phyloP scores from a whole-genome alignment of 2,329 filamentous ascomycete genomes.

The Lasiodiplodia hormozganensis region DNA sequence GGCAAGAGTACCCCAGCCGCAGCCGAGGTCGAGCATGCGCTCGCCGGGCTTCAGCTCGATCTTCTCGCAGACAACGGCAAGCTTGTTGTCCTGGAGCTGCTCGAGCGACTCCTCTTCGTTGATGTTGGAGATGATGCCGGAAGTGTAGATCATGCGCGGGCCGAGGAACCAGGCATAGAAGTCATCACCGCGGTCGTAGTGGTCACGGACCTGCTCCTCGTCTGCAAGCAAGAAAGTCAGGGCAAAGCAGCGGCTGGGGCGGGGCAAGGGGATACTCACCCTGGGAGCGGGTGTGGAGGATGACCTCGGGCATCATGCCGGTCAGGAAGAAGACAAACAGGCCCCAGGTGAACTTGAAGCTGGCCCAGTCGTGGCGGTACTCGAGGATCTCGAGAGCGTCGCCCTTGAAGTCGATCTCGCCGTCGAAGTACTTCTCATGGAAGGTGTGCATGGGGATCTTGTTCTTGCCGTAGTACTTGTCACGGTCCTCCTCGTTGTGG shows the following conservation, averaged over 20 bases:
- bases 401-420: slow-evolving; percentile 93
- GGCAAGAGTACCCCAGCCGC: slow-evolving; percentile 95
- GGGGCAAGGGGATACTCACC: slow-evolving; percentile 56
- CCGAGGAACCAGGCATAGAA: slow-evolving; percentile 99
- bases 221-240: slow-evolving; percentile 60
- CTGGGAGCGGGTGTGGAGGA: slow-evolving; percentile 91
- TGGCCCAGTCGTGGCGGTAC: slow-evolving; percentile 96
- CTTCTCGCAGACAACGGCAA: slow-evolving; percentile 95
- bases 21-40: slow-evolving; percentile 89
- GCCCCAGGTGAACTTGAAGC: slow-evolving; percentile 85
- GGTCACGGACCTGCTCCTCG: slow-evolving; percentile 95
- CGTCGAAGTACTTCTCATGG: slow-evolving; percentile 97
- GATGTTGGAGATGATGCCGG: slow-evolving; percentile 88
- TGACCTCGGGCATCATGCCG: slow-evolving; percentile 85
- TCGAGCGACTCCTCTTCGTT: slow-evolving; percentile 89
- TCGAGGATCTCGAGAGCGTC: slow-evolving; percentile 89
- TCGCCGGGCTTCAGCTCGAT: slow-evolving; percentile 84
- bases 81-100: slow-evolving; percentile 96
- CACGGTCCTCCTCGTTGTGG: slow-evolving; percentile 65
- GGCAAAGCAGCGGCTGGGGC: background rate
- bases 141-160: slow-evolving; percentile 98
- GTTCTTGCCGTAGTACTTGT: slow-evolving; percentile 77
- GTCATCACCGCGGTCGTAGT: slow-evolving; percentile 98
- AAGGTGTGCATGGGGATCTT: slow-evolving; percentile 93
- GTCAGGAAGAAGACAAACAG: slow-evolving; percentile 89